Conservation (phyloP, 352 stramenopile species). For the Aphanomyces euteiches region DNA sequence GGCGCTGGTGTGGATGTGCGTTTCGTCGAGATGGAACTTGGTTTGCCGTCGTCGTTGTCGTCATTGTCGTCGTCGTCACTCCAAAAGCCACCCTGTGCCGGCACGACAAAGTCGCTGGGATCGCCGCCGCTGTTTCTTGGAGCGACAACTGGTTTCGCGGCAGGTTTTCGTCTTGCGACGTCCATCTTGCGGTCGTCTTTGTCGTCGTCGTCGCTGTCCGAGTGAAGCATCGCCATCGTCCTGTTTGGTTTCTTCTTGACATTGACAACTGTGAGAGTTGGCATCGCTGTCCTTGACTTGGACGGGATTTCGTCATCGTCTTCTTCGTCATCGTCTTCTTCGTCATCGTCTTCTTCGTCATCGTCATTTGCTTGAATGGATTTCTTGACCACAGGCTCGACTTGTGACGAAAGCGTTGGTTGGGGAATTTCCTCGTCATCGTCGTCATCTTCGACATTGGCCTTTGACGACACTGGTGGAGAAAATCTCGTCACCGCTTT, state of each 20-base stretch:
- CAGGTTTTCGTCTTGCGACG: background rate
- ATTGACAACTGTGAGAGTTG: conserved; percentile 14
- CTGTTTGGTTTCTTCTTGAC: conserved; percentile 8
- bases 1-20: conserved; percentile 25
- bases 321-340: conserved; percentile 4
- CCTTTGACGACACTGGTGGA: no score
- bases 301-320: background rate
- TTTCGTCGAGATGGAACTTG: conserved; percentile 8
- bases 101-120: conserved; percentile 1
- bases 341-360: background rate
- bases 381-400: no score
- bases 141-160: background rate
- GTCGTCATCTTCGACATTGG: background rate
- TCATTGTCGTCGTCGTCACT: conserved; percentile 41
- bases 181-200: background rate
- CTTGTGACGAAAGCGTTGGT: no score
- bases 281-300: no score
- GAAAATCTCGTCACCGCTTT: no score
- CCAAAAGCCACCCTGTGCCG: background rate
- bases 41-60: conserved; percentile 31
- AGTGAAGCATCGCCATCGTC: conserved; percentile 11
- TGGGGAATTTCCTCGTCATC: background rate
- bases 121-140: no score
- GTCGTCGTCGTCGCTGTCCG: conserved; percentile 13
- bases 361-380: background rate